Evolutionary conservation across 768 basidiomycete species (phyloP), one percentile per base, ranked within the genome.

Genomic region (Sporobolomyces pararoseus): DNA sequence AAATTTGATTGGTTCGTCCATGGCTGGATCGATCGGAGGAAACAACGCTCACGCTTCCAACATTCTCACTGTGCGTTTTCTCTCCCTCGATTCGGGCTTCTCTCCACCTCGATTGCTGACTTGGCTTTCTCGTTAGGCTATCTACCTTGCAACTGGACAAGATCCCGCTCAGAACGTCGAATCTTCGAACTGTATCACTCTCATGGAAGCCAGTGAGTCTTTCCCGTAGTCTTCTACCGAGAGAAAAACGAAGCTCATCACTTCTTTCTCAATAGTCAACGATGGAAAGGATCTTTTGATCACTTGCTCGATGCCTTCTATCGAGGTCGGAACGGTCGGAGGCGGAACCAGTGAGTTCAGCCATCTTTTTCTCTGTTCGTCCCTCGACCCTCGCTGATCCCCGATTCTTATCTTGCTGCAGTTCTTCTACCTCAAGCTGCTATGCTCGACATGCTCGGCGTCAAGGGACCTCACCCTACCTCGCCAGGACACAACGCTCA

Each of bases 121-220:
- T 7, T 29, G 34, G 4, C n/a, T 35, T 27, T 29, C 35, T 16
- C 31, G 7, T 21, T 66, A 80, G 34, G 94, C 96, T 5, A 82
- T 98, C 65, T 99, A 88, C 82, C 82, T 99, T 72, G 96, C 96
- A 21, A 95, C 93, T 46, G 96, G 96, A 23, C 96, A 99, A 81
- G 96, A 99, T 78, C 96, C 96, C 3, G 96, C 96, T 10, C 96
- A 99, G 83, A 97, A 97, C 79, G 95, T 99, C 32, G 96, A 95
- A 82, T 94, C 91, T 66, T 95, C 93, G 46, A 94, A 91, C 79
- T 99, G 96, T 80, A 95, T 99, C 83, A 99, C 96, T 1, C 82
- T 97, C 54, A 98, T 99, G 95, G 96, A 99, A 80, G 87, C 93
- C 89, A 71, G 61, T 96, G 79, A 80, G 91, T 89, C 7, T 17